These are phyloP conservation scores for Xylaria sp. DNA, from an alignment of 2,329 filamentous ascomycete species.

Conservation along the genomic window DNA sequence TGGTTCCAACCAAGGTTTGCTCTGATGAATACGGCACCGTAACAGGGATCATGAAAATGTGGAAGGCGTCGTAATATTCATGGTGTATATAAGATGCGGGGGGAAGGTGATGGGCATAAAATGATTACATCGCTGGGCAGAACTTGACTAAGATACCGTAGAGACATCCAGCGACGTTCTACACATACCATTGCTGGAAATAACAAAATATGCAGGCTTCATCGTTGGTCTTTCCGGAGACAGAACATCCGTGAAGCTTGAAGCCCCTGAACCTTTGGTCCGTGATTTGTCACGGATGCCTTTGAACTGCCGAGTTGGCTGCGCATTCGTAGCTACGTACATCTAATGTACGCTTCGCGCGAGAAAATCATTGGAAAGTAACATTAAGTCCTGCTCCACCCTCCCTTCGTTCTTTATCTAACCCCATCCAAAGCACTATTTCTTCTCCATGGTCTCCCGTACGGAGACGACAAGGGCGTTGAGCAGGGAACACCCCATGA, in stretches of 20 bases:
- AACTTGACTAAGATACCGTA: neutral
- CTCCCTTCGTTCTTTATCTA: slow-evolving; percentile 17
- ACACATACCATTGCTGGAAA: slow-evolving; percentile 9
- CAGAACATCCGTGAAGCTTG: neutral
- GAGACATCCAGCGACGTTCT: neutral
- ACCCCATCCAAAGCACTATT: slow-evolving; percentile 4
- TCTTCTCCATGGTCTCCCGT: neutral
- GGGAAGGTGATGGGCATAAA: neutral
- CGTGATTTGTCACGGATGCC: neutral
- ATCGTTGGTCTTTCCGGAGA: neutral
- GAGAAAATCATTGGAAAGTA: slow-evolving; percentile 1
- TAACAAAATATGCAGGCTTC: neutral
- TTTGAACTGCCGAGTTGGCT: neutral
- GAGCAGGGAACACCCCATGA: neutral
- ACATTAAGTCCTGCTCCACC: neutral
- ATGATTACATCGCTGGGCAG: neutral
- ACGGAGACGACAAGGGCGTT: neutral
- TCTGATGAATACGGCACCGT: neutral
- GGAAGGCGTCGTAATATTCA: neutral
- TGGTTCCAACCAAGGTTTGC: neutral
- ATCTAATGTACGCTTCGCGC: neutral
- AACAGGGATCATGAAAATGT: neutral
- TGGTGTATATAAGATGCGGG: slow-evolving; percentile 9
- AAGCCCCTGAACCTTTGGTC: neutral
- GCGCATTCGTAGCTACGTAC: neutral